Percentiles rank a stretch among this genome's conserved stretches.
phyloP scores from a whole-genome alignment of 768 basidiomycete genomes.

The Boletellus sp. region DNA sequence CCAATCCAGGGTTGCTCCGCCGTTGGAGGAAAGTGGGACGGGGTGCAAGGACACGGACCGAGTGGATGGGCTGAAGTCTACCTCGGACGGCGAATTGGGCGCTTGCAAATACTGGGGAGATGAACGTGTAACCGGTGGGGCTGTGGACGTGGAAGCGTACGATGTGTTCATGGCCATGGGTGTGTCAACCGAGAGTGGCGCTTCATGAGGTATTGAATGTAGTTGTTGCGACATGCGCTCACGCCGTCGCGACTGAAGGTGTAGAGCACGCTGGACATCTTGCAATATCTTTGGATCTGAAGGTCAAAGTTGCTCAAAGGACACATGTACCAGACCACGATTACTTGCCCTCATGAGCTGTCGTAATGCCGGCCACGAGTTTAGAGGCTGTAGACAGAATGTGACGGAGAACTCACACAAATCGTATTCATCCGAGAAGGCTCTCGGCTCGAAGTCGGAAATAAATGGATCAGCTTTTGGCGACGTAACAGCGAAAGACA shows the following conservation, averaged over 20 bases:
- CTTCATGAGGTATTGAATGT: conserved; percentile 17
- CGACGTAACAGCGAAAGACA: conserved; percentile 11
- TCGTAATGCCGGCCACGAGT: conserved; percentile 4
- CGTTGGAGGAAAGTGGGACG: conserved; percentile 64
- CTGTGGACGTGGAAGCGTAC: conserved; percentile 31
- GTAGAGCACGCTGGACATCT: conserved; percentile 74
- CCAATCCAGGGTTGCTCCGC: conserved; percentile 74
- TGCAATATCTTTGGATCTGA: conserved; percentile 77
- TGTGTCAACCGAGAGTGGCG: conserved; percentile 24
- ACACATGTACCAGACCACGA: conserved; percentile 3
- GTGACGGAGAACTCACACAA: conserved; percentile 49
- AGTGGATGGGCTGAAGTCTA: conserved; percentile 70
- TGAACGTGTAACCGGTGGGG: conserved; percentile 11
- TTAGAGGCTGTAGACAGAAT: conserved; percentile 7
- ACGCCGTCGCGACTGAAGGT: conserved; percentile 70
- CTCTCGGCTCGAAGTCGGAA: conserved; percentile 36
- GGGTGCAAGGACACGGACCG: conserved; percentile 51
- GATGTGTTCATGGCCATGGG: conserved; percentile 27
- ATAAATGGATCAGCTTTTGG: conserved; percentile 27
- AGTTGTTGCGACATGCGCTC: conserved; percentile 43
- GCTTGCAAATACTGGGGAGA: conserved; percentile 22
- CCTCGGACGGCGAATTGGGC: conserved; percentile 36
- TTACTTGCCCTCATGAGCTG: conserved; percentile 72
- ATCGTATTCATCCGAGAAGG: conserved; percentile 76
- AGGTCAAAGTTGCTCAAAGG: conserved; percentile 11